These are phyloP conservation scores for Rhododendron williamsianum DNA, from an alignment of 148 eudicot species.

Conservation along the genomic window DNA sequence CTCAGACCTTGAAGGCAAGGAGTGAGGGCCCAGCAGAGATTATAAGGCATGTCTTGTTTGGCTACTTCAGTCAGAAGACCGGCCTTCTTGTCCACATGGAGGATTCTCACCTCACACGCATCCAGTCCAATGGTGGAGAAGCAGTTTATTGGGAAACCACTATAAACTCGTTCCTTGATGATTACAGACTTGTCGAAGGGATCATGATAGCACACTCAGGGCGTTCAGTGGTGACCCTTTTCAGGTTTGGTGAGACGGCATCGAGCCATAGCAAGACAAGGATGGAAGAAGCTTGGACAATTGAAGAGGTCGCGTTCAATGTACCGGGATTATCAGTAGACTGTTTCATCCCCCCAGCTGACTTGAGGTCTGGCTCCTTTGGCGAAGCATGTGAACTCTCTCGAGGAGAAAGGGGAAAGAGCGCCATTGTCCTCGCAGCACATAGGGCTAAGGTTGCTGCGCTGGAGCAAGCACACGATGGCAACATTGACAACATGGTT, in stretches of 20 bases:
- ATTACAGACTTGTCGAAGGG: slow-evolving; percentile 51
- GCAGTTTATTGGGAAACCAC: slow-evolving; percentile 54
- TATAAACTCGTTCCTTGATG: slow-evolving; percentile 43
- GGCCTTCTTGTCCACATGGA: slow-evolving; percentile 51
- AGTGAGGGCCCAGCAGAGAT: slow-evolving; percentile 61
- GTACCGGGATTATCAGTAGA: slow-evolving; percentile 51
- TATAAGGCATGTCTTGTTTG: slow-evolving; percentile 51
- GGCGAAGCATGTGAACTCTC: slow-evolving; percentile 36
- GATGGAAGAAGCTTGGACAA: slow-evolving; percentile 61
- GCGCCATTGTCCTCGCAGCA: slow-evolving; percentile 16
- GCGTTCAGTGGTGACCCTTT: slow-evolving; percentile 46
- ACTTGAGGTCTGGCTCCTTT: slow-evolving; percentile 42
- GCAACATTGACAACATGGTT: slow-evolving; percentile 12
- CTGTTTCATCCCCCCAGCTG: slow-evolving; percentile 57
- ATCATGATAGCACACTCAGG: slow-evolving; percentile 59
- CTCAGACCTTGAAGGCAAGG: slow-evolving; percentile 42
- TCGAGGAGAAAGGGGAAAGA: slow-evolving; percentile 31
- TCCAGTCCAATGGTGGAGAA: slow-evolving; percentile 47
- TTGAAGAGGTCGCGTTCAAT: slow-evolving; percentile 56
- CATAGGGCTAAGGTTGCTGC: slow-evolving; percentile 43
- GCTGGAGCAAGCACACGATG: slow-evolving; percentile 19
- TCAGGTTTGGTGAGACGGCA: slow-evolving; percentile 49
- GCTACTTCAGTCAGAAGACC: slow-evolving; percentile 53
- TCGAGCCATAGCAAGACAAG: slow-evolving; percentile 54
- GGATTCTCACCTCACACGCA: slow-evolving; percentile 57